phyloP scores from a whole-genome alignment of 768 basidiomycete genomes.

The Suillus occidentalis region DNA sequence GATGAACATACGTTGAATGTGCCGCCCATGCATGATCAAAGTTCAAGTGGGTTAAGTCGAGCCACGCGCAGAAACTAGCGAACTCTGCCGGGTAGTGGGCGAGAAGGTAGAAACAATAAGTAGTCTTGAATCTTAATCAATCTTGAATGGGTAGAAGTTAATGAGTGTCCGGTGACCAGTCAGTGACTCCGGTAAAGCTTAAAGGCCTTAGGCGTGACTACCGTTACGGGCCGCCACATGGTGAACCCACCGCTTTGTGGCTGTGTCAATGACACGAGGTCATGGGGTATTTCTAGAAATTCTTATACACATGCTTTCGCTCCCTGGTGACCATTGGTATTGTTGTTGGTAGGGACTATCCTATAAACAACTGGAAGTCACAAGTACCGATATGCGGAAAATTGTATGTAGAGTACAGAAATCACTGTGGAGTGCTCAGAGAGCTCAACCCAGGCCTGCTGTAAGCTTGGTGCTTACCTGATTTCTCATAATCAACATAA shows the following conservation, averaged over 20 bases:
- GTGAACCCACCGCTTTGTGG: too few relatives aligned
- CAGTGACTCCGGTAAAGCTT: neutral
- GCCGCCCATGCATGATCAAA: neutral
- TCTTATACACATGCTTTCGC: too few relatives aligned
- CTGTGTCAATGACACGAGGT: too few relatives aligned
- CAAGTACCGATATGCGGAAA: neutral
- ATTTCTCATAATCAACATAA: too few relatives aligned
- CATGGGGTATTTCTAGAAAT: too few relatives aligned
- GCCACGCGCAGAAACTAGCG: neutral
- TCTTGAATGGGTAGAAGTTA: neutral
- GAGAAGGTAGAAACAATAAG: neutral
- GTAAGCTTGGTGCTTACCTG: too few relatives aligned
- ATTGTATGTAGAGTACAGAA: neutral
- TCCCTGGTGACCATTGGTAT: too few relatives aligned
- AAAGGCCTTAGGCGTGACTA: too few relatives aligned
- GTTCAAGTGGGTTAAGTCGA: neutral
- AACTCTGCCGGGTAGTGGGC: neutral
- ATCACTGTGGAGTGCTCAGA: neutral
- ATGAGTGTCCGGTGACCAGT: neutral
- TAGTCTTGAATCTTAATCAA: too few relatives aligned
- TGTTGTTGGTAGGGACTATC: too few relatives aligned
- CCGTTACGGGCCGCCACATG: too few relatives aligned
- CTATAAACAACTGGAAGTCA: neutral
- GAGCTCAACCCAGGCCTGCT: too few relatives aligned
- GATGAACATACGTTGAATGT: neutral